These are phyloP conservation scores for Eleusine coracana DNA, from an alignment of 176 grass and related monocot genomes.

Conservation along the genomic window DNA sequence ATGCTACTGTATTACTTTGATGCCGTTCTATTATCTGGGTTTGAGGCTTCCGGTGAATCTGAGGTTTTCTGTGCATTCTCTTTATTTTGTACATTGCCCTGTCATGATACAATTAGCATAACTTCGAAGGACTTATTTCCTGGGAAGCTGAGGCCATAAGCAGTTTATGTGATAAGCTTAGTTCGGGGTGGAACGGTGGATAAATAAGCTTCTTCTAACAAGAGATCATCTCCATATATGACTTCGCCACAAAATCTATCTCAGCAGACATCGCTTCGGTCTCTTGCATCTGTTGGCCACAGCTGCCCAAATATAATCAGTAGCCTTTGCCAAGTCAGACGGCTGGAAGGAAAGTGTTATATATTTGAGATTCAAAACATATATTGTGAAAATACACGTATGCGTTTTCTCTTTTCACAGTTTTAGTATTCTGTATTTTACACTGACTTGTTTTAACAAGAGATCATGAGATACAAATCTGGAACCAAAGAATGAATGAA, in stretches of 20 bases:
- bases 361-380: background rate
- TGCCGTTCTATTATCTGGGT: background rate
- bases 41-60: slow-evolving; percentile 6
- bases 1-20: slow-evolving; percentile 19
- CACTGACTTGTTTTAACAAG: background rate
- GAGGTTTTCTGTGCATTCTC: background rate
- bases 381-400: background rate
- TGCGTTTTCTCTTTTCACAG: background rate
- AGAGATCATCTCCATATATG: background rate
- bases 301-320: no score
- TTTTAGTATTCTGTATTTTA: background rate
- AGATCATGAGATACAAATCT: slow-evolving; percentile 15
- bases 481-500: background rate
- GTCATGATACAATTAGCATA: no score
- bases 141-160: background rate
- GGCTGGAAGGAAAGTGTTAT: no score
- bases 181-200: no score
- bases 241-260: background rate
- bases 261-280: background rate
- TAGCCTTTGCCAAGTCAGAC: no score
- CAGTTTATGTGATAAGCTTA: background rate
- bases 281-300: no score
- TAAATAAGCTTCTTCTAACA: no score
- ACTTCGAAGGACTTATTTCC: background rate
- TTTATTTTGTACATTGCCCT: background rate